These are phyloP conservation scores for Colletotrichum sp. DNA, from an alignment of 2,329 filamentous ascomycete species.

Conservation along the genomic window DNA sequence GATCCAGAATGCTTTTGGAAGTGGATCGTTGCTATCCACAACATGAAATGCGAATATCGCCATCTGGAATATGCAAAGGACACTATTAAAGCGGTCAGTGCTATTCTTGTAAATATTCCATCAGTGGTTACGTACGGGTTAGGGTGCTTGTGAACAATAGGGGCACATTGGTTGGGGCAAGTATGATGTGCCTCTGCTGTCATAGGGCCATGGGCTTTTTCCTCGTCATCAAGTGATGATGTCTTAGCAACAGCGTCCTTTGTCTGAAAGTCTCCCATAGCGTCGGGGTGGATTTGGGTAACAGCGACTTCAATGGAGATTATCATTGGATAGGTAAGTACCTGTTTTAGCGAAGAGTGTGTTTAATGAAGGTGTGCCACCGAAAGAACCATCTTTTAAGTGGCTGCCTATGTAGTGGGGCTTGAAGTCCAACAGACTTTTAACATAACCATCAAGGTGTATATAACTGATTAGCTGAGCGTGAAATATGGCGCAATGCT, in stretches of 20 bases:
- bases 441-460: no score
- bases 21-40: background rate
- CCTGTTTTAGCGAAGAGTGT: no score
- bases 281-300: no score
- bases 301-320: no score
- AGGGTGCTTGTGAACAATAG: background rate
- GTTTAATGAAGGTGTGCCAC: no score
- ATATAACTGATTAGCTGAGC: no score
- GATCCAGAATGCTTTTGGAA: accelerated
- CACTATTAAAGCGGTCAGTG: background rate
- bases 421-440: no score
- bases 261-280: no score
- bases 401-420: no score
- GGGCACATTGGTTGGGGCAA: background rate
- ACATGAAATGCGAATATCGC: background rate
- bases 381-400: no score
- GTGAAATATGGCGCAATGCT: no score
- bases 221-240: background rate
- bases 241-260: background rate
- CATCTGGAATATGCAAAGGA: background rate
- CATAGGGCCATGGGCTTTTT: background rate
- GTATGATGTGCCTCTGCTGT: background rate
- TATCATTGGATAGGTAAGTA: no score
- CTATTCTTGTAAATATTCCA: background rate
- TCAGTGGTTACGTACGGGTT: background rate